A percentile compares a stretch with the other conserved stretches of the same genome.
Evolutionary conservation across 345 rosid species (phyloP).

Genomic region (Rhizophora apiculata): DNA sequence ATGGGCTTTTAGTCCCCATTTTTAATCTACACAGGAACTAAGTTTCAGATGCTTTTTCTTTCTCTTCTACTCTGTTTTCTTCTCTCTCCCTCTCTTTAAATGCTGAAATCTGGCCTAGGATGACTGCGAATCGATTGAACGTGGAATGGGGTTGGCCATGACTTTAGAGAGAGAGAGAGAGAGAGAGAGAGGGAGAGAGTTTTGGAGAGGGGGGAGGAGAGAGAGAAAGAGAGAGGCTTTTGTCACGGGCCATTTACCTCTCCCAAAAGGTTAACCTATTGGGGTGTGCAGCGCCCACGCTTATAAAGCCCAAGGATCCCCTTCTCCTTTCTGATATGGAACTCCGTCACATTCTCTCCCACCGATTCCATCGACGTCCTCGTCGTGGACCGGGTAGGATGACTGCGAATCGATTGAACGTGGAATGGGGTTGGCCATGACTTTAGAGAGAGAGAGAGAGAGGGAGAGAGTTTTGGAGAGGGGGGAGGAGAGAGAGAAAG

Average conservation of each 20-base stretch:
- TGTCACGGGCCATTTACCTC: too few relatives aligned
- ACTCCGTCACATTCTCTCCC: too few relatives aligned
- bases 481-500: neutral
- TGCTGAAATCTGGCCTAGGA: neutral
- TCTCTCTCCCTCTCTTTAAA: neutral
- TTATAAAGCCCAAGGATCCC: too few relatives aligned
- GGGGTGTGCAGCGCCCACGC: too few relatives aligned
- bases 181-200: too few relatives aligned
- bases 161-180: neutral
- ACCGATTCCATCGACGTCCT: too few relatives aligned
- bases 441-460: neutral
- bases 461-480: too few relatives aligned
- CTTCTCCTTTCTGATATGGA: too few relatives aligned
- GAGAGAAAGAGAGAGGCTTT: neutral
- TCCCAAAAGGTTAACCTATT: too few relatives aligned
- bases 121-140: neutral
- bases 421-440: neutral
- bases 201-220: neutral
- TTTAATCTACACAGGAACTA: neutral
- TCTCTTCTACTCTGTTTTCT: neutral
- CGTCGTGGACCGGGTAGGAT: too few relatives aligned
- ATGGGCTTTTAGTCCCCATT: slow-evolving; percentile 43
- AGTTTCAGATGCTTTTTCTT: neutral
- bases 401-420: neutral
- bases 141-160: neutral